These are phyloP conservation scores for Clausena lansium DNA, from an alignment of 345 rosid species.

Conservation along the genomic window DNA sequence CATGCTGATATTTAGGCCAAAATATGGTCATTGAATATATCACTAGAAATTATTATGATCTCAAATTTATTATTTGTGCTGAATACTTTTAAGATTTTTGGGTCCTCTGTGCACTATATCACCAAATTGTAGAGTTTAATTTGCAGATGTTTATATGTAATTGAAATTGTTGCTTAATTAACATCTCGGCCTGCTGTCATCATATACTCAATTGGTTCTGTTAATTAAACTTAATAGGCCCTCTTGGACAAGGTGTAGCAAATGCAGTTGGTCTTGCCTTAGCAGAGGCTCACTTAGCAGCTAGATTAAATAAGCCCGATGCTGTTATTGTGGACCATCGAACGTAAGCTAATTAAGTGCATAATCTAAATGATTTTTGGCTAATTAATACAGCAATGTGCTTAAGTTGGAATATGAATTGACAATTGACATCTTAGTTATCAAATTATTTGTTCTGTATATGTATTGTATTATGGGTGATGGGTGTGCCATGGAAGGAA, in stretches of 20 bases:
- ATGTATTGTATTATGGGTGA: conserved; percentile 41
- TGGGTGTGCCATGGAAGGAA: conserved; percentile 52
- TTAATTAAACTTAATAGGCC: conserved; percentile 17
- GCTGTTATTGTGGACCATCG: conserved; percentile 30
- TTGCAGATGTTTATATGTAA: not conserved
- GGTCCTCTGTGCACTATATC: too few species aligned
- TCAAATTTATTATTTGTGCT: not conserved
- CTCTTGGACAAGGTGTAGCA: conserved; percentile 44
- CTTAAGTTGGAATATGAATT: not conserved
- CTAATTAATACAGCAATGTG: too few species aligned
- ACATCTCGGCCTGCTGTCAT: too few species aligned
- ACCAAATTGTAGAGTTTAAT: not conserved
- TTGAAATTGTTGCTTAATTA: too few species aligned
- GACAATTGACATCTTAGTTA: too few species aligned
- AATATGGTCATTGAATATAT: too few species aligned
- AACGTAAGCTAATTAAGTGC: conserved; percentile 17
- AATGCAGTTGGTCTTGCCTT: conserved; percentile 44
- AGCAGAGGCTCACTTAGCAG: conserved; percentile 41
- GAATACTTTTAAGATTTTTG: not conserved
- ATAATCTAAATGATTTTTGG: not conserved
- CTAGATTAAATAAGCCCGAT: conserved; percentile 42
- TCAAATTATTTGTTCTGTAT: not conserved
- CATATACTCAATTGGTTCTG: not conserved
- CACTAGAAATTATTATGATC: too few species aligned
- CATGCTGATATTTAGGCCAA: too few species aligned